Conservation (phyloP, 495 filamentous ascomycete genomes). For the Friedmanniomyces simplex region DNA sequence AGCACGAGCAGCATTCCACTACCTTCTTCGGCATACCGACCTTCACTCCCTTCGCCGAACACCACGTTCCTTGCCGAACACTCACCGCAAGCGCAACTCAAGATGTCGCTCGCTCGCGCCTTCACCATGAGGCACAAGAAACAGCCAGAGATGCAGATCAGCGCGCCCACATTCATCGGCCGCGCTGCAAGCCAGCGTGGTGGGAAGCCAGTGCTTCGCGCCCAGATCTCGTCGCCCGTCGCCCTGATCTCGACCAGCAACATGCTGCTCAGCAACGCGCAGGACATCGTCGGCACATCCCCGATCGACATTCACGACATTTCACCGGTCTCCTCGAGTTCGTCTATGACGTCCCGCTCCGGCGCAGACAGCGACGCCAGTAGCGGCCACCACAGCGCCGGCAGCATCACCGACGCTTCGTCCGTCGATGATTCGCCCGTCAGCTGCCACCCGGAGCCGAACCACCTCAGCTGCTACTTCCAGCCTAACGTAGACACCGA, state of each 20-base stretch:
- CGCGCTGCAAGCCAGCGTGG: constrained; percentile 20
- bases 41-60: neutral
- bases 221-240: constrained; percentile 76
- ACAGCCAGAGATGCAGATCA: constrained; percentile 20
- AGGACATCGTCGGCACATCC: constrained; percentile 40
- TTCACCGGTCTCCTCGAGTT: constrained; percentile 44
- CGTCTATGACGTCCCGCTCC: constrained; percentile 35
- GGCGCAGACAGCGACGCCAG: constrained; percentile 15
- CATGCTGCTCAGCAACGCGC: constrained; percentile 88
- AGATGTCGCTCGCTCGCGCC: constrained; percentile 16
- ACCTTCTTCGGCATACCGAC: no score
- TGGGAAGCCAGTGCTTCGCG: constrained; percentile 16
- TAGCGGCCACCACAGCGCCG: constrained; percentile 39
- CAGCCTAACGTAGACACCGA: constrained; percentile 37
- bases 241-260: constrained; percentile 90
- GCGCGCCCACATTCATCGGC: constrained; percentile 9
- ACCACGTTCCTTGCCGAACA: neutral
- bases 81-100: neutral
- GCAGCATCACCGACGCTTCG: constrained; percentile 63
- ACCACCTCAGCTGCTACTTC: constrained; percentile 78
- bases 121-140: constrained; percentile 20
- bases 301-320: constrained; percentile 29
- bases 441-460: constrained; percentile 47
- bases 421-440: constrained; percentile 49
- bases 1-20: no score